phyloP scores from a whole-genome alignment of 345 rosid genomes.

The Camelina hispida region DNA sequence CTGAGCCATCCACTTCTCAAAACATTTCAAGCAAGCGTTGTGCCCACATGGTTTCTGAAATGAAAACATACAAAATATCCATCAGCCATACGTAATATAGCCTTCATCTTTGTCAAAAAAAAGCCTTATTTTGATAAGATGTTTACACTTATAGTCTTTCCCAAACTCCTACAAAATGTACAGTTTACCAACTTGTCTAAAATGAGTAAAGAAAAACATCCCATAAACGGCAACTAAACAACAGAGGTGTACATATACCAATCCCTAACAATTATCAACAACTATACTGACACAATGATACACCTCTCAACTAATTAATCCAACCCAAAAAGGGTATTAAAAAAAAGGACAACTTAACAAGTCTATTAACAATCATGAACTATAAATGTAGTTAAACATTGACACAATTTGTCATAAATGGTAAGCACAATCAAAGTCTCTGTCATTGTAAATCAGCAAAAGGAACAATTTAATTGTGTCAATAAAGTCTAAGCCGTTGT shows the following conservation, averaged over 20 bases:
- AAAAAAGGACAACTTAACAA: not conserved
- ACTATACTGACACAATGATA: not conserved
- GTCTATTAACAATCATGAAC: not conserved
- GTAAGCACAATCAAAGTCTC: not conserved
- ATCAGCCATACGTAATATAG: not conserved
- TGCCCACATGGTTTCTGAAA: conserved; percentile 82
- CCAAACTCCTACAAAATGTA: not conserved
- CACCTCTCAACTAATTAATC: not conserved
- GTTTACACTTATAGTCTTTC: not conserved
- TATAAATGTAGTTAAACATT: not conserved
- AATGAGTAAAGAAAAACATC: not conserved
- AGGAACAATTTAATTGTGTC: not conserved
- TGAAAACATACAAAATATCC: not conserved
- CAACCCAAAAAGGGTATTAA: not conserved
- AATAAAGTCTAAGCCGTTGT: not conserved
- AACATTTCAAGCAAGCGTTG: conserved; percentile 82
- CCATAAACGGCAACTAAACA: not conserved
- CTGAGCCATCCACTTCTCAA: conserved; percentile 68
- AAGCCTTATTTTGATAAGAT: not conserved
- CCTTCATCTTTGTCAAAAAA: not conserved
- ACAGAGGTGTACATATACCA: not conserved
- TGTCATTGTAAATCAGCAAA: not conserved
- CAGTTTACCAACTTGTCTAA: too few relatives aligned
- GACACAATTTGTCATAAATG: not conserved
- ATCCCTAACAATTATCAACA: not conserved